phyloP scores from a whole-genome alignment of 1,284 basidiomycete genomes.

The Trichosporon sp. region DNA sequence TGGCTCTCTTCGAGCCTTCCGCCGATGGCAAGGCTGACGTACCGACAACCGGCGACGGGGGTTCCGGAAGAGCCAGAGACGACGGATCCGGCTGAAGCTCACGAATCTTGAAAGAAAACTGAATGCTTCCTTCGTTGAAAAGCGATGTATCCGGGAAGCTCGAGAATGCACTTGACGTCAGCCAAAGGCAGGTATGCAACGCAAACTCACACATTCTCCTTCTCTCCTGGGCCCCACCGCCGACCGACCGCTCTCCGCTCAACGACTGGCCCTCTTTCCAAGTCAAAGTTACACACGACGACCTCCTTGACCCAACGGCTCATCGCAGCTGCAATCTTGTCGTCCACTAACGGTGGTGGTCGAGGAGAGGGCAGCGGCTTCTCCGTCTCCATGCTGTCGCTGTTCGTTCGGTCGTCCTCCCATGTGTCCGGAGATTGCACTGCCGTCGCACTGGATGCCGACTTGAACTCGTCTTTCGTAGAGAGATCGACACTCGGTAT shows the following conservation, averaged over 20 bases:
- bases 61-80: slow-evolving; percentile 45
- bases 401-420: not conserved
- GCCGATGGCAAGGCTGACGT: not conserved
- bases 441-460: slow-evolving; percentile 11
- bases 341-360: slow-evolving; percentile 58
- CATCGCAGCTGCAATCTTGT: slow-evolving; percentile 62
- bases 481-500: slow-evolving; percentile 27
- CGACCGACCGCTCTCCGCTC: slow-evolving; percentile 68
- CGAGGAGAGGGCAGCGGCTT: slow-evolving; percentile 23
- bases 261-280: slow-evolving; percentile 82
- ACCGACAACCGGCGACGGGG: slow-evolving; percentile 48
- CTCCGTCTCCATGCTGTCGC: not conserved
- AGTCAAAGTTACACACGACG: slow-evolving; percentile 82
- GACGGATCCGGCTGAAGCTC: slow-evolving; percentile 60
- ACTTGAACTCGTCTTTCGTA: not conserved
- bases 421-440: slow-evolving; percentile 1
- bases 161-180: slow-evolving; percentile 74
- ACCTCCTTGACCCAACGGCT: slow-evolving; percentile 77
- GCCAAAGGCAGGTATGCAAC: not conserved
- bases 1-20: slow-evolving; percentile 35
- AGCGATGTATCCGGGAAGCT: slow-evolving; percentile 88
- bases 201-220: slow-evolving; percentile 79
- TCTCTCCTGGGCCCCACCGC: slow-evolving; percentile 67
- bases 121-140: slow-evolving; percentile 63
- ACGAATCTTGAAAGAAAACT: slow-evolving; percentile 59